Evolutionary conservation across 148 eudicot genomes (phyloP).

Genomic region (Persicaria maculosa): DNA sequence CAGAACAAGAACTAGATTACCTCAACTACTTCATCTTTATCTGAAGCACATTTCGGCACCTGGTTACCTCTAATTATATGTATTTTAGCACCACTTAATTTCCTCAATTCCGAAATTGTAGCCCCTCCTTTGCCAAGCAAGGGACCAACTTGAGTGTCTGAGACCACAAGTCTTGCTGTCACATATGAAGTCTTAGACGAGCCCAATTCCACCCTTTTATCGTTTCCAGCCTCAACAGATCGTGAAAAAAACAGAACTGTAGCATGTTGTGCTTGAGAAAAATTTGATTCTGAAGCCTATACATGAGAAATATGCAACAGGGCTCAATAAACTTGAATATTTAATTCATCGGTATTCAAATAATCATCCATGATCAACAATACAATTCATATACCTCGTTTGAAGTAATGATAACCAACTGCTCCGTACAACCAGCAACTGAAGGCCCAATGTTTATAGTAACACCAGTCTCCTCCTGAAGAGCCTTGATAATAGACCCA

Average conservation of each 20-base stretch:
- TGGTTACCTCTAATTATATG: constrained; percentile 41
- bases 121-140: constrained; percentile 76
- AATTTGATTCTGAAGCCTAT: constrained; percentile 42
- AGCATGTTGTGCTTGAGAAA: constrained; percentile 73
- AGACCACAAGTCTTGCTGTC: constrained; percentile 45
- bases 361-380: neutral
- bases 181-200: constrained; percentile 25
- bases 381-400: constrained; percentile 41
- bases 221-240: constrained; percentile 36
- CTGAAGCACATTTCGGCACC: constrained; percentile 52
- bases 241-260: constrained; percentile 47
- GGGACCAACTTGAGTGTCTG: constrained; percentile 55
- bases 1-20: constrained; percentile 23
- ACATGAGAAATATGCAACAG: neutral
- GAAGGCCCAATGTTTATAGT: constrained; percentile 38
- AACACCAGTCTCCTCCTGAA: constrained; percentile 71
- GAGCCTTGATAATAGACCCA: constrained; percentile 53
- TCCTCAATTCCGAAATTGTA: constrained; percentile 71
- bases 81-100: constrained; percentile 49
- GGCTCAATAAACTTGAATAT: neutral
- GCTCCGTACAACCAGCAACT: constrained; percentile 48
- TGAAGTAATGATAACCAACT: constrained; percentile 58
- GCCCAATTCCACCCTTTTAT: constrained; percentile 35
- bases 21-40: constrained; percentile 61
- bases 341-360: neutral